phyloP scores from a whole-genome alignment of 371 early-diverging fungal species.

The Parasitella parasitica region DNA sequence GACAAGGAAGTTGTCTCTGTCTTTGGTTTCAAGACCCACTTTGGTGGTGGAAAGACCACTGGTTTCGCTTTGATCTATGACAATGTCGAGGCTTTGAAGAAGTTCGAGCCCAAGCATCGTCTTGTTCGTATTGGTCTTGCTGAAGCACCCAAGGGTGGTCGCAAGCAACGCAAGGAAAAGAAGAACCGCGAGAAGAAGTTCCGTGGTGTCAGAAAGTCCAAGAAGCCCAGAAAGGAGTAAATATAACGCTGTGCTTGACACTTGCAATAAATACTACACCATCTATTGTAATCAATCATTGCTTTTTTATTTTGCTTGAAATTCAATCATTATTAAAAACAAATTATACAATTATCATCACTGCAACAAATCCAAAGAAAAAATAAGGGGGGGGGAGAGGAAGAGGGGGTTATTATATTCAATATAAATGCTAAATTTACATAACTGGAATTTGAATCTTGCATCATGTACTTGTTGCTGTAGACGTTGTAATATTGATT shows the following conservation, averaged over 20 bases:
- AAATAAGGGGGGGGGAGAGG: no score
- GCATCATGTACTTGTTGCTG: no score
- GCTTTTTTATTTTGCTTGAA: not conserved
- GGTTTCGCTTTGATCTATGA: slow-evolving; percentile 99
- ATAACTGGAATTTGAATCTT: no score
- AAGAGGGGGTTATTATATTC: no score
- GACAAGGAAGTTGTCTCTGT: slow-evolving; percentile 88
- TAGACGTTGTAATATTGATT: no score
- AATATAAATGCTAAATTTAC: no score
- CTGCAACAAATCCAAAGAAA: no score
- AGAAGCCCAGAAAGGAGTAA: slow-evolving; percentile 69
- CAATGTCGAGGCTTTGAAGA: slow-evolving; percentile 92
- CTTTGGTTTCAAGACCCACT: slow-evolving; percentile 95
- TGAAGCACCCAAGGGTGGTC: slow-evolving; percentile 77
- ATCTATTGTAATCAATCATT: not conserved
- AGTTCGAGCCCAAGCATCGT: slow-evolving; percentile 98
- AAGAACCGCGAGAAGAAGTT: slow-evolving; percentile 99
- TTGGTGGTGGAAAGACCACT: slow-evolving; percentile 98
- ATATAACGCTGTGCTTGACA: not conserved
- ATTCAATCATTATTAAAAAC: not conserved
- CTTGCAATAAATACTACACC: not conserved
- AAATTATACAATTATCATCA: not conserved
- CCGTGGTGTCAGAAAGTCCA: slow-evolving; percentile 96
- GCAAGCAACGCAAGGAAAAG: slow-evolving; percentile 99
- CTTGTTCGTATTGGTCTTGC: slow-evolving; percentile 85